Conservation (phyloP, 1,284 basidiomycete species). For the Austroboletus novae-zelandiae region DNA sequence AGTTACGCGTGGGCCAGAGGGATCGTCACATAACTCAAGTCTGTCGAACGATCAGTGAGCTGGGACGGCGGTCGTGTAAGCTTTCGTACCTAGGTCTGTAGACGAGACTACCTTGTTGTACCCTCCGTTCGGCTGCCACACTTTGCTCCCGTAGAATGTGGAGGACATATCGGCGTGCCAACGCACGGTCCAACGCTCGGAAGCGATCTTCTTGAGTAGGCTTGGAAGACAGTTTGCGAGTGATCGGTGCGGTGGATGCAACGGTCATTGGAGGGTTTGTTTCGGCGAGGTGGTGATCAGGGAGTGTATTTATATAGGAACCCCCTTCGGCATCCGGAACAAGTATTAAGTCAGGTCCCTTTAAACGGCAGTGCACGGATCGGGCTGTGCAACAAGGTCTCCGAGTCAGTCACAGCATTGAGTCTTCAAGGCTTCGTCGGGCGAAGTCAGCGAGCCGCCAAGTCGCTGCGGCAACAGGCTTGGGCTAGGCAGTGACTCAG, state of each 20-base stretch:
- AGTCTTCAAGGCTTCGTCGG: too few relatives aligned
- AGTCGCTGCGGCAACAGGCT: background rate
- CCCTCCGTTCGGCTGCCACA: constrained; percentile 22
- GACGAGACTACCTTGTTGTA: constrained; percentile 29
- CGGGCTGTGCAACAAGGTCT: too few relatives aligned
- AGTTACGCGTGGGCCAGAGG: constrained; percentile 29
- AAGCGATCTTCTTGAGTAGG: constrained; percentile 27
- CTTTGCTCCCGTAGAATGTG: constrained; percentile 27
- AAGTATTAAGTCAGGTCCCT: too few relatives aligned
- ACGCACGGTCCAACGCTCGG: constrained; percentile 31
- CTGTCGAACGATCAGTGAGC: constrained; percentile 18
- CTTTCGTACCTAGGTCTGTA: constrained; percentile 33
- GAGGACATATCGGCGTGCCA: constrained; percentile 32
- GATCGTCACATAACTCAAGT: constrained; percentile 32
- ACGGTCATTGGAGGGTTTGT: constrained; percentile 22
- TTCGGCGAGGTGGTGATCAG: too few relatives aligned
- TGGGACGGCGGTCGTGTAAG: constrained; percentile 11
- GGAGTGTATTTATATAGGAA: too few relatives aligned
- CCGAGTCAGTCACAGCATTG: too few relatives aligned
- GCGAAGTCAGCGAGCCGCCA: background rate
- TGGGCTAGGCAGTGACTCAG: background rate
- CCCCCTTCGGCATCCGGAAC: too few relatives aligned
- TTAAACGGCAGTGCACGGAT: too few relatives aligned
- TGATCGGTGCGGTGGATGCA: constrained; percentile 12
- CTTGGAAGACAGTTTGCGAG: constrained; percentile 29